Percentiles rank a stretch among this genome's conserved stretches.
phyloP scores from a whole-genome alignment of 495 filamentous ascomycete genomes.

The Paragyromitra xinjiangensis region DNA sequence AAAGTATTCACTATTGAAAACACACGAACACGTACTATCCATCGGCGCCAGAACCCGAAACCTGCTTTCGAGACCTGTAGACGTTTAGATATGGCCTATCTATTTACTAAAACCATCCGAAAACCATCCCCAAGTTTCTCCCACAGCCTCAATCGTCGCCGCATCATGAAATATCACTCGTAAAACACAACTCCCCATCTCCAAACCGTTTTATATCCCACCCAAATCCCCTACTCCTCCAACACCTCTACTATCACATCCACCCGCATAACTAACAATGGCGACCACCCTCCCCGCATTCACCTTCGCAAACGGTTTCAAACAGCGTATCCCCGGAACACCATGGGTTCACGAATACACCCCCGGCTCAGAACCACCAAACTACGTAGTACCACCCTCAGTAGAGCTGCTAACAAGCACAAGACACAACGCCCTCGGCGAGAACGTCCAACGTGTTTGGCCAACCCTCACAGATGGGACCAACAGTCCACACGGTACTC shows the following conservation, averaged over 20 bases:
- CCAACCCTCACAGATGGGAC: slow-evolving; percentile 56
- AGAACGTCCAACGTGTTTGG: slow-evolving; percentile 55
- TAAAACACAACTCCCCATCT: background rate
- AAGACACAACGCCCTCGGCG: slow-evolving; percentile 49
- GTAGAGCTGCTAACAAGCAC: slow-evolving; percentile 47
- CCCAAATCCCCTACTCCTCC: too few species aligned
- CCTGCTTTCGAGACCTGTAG: background rate
- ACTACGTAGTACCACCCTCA: slow-evolving; percentile 49
- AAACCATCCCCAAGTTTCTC: background rate
- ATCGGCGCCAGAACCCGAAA: background rate
- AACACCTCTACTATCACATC: background rate
- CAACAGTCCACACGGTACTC: slow-evolving; percentile 54
- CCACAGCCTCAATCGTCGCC: background rate
- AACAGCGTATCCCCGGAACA: slow-evolving; percentile 29
- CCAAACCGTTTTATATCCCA: background rate
- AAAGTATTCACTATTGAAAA: background rate
- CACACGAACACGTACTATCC: background rate
- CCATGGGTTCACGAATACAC: slow-evolving; percentile 42
- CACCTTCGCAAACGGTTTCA: slow-evolving; percentile 52
- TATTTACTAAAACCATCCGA: background rate
- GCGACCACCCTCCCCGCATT: slow-evolving; percentile 36
- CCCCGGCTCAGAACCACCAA: slow-evolving; percentile 22
- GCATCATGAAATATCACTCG: background rate
- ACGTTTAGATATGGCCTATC: background rate
- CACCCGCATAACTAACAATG: slow-evolving; percentile 21